Conservation (phyloP, 2,329 filamentous ascomycete species). For the Xylariaceae sp. region DNA sequence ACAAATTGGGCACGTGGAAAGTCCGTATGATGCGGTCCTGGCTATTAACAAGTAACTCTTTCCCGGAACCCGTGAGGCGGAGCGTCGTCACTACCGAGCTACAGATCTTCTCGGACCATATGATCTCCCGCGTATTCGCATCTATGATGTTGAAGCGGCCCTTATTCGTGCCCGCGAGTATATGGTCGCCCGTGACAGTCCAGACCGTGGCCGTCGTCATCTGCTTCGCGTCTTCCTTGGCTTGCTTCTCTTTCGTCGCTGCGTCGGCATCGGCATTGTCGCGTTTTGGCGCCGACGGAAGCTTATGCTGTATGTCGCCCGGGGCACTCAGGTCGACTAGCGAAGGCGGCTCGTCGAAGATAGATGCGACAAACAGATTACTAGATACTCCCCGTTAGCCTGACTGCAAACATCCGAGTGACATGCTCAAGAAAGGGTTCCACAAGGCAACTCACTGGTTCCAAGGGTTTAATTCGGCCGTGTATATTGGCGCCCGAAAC, state of each 20-base stretch:
- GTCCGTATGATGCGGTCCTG: constrained; percentile 94
- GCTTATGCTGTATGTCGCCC: constrained; percentile 67
- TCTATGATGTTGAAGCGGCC: constrained; percentile 96
- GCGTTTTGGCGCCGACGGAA: constrained; percentile 80
- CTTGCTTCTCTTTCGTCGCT: constrained; percentile 73
- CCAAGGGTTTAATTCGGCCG: constrained; percentile 88
- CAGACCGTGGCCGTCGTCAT: constrained; percentile 92
- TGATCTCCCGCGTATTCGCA: constrained; percentile 71
- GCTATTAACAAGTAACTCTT: constrained; percentile 85
- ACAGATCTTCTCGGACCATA: constrained; percentile 86
- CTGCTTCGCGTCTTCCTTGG: constrained; percentile 88
- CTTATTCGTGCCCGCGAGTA: constrained; percentile 90
- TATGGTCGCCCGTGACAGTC: constrained; percentile 78
- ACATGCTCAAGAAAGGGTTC: neutral
- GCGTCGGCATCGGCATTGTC: constrained; percentile 66
- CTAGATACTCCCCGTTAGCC: constrained; percentile 37
- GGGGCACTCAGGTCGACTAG: constrained; percentile 75
- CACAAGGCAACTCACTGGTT: constrained; percentile 61
- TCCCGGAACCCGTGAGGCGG: constrained; percentile 77
- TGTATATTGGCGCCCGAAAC: constrained; percentile 91
- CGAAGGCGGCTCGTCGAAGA: constrained; percentile 90
- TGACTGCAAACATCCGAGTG: neutral
- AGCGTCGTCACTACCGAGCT: constrained; percentile 84
- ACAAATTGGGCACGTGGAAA: constrained; percentile 78
- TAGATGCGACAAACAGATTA: constrained; percentile 79